Evolutionary conservation across 2,329 filamentous ascomycete genomes (phyloP), one percentile per base, ranked within the genome.

Genomic region (Botryosphaeria dothidea): DNA sequence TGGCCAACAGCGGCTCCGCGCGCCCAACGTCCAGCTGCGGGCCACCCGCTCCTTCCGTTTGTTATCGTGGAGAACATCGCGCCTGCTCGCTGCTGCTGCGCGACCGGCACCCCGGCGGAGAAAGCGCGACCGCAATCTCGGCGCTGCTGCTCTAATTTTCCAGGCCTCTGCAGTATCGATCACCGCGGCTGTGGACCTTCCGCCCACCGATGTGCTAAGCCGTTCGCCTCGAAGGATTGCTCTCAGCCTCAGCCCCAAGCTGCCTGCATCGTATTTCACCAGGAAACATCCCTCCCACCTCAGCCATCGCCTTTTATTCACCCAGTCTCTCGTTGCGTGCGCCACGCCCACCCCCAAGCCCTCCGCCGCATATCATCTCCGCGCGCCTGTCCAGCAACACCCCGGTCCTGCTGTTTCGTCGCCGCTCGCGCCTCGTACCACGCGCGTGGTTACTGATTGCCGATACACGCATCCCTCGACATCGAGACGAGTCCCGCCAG

Each of bases 241-340:
- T 62, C 58, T 49, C 58, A 62, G 58, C 58, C 60, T 63, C 60
- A 63, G 60, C 60, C 60, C 19, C 8, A 25, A 31, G 60, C 60
- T 62, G 60, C 60, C 60, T 62, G 58, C 60, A 23, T 54, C 60
- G 60, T 63, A 62, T 62, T 52, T 43, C 34, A 49, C 45, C 31
- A 25, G 25, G 19, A 63, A 19, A 31, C 56, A 46, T 31, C 56
- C 49, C 19, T 54, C 60, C 31, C 25, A 9, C 41, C 36, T 29
- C 60, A 52, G 46, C 60, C 34, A 51, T 51, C 48, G 49, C 34
- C 36, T 63, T 54, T 34, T 13, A n/a, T 34, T 51, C 31, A 41
- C 58, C 41, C 38, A 31, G 41, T 46, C 57, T 25, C 27, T 46
- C 41, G 41, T 61, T 49, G 34, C 60, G 36, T 36, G 36, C 34